Percentiles rank a stretch among this genome's conserved stretches.
Evolutionary conservation across 2,329 filamentous ascomycete species (phyloP).

Genomic region (Gliomastix tumulicola): DNA sequence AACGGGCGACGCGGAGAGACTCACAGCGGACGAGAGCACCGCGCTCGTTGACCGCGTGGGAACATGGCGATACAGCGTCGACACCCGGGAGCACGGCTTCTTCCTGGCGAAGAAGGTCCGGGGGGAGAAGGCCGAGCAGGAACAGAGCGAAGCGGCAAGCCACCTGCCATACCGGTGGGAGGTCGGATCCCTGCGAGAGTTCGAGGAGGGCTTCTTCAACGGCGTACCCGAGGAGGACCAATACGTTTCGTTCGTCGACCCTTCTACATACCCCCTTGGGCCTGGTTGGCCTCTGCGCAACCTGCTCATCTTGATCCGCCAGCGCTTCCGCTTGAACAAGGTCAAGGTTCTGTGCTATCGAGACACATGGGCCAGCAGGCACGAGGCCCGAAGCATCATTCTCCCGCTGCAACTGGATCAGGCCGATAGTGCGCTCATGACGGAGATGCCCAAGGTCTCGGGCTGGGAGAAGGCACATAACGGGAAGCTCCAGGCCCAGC

Average conservation of each 20-base stretch:
- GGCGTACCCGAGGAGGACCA: constrained; percentile 63
- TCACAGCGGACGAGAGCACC: constrained; percentile 66
- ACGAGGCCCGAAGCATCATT: constrained; percentile 76
- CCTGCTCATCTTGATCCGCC: constrained; percentile 74
- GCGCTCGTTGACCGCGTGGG: constrained; percentile 75
- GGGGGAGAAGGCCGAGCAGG: constrained; percentile 29
- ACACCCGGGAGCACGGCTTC: constrained; percentile 84
- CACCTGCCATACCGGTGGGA: constrained; percentile 66
- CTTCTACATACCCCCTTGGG: constrained; percentile 80
- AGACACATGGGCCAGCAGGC: constrained; percentile 69
- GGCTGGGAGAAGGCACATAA: constrained; percentile 86
- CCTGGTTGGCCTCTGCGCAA: constrained; percentile 94
- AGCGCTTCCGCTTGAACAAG: constrained; percentile 69
- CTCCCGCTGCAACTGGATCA: constrained; percentile 56
- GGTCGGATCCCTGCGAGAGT: constrained; percentile 67
- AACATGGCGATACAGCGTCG: constrained; percentile 79
- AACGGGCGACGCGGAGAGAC: constrained; percentile 40
- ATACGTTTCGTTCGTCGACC: constrained; percentile 84
- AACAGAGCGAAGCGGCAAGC: constrained; percentile 36
- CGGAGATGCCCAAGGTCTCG: constrained; percentile 77
- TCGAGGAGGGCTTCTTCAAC: constrained; percentile 84
- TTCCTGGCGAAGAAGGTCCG: constrained; percentile 81
- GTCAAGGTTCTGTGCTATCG: constrained; percentile 87
- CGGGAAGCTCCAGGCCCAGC: constrained; percentile 70
- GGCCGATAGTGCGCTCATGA: constrained; percentile 31